Conservation (phyloP, 306 rosid species). For the Rubus parviflorus region DNA sequence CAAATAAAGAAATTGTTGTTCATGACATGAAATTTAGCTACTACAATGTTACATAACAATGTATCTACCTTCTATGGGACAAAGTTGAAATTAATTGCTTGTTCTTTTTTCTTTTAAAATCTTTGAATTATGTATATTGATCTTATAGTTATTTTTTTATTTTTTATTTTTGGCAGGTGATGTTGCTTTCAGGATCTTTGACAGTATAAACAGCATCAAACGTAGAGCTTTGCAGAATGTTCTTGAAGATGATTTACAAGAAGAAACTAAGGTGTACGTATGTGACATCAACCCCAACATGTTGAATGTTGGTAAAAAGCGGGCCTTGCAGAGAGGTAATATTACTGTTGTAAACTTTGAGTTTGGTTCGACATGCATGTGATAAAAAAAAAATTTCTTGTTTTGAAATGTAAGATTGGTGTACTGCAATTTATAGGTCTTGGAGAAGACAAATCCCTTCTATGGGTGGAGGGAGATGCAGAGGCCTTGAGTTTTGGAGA, state of each 20-base stretch:
- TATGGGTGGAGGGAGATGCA: conserved; percentile 92
- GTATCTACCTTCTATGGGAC: background rate
- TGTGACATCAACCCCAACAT: conserved; percentile 89
- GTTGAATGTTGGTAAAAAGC: conserved; percentile 79
- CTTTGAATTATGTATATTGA: background rate
- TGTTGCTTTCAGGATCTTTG: conserved; percentile 91
- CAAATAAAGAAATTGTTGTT: background rate
- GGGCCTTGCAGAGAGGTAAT: conserved; percentile 72
- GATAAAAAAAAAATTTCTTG: conserved; percentile 6
- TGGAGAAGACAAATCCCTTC: conserved; percentile 67
- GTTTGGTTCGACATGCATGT: conserved; percentile 4
- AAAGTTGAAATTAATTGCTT: background rate
- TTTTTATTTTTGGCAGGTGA: conserved; percentile 61
- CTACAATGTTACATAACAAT: background rate
- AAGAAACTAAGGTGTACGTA: conserved; percentile 72
- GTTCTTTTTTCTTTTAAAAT: background rate
- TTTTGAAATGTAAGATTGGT: conserved; percentile 31
- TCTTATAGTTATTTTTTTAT: background rate
- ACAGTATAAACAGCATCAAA: conserved; percentile 60
- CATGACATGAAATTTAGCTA: background rate
- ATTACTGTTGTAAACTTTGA: conserved; percentile 11
- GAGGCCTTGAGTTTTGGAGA: conserved; percentile 65
- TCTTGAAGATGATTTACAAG: conserved; percentile 53
- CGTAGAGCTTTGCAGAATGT: conserved; percentile 56
- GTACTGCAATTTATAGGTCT: conserved; percentile 48